Conservation (phyloP, 768 basidiomycete species). For the Suillus placidus region DNA sequence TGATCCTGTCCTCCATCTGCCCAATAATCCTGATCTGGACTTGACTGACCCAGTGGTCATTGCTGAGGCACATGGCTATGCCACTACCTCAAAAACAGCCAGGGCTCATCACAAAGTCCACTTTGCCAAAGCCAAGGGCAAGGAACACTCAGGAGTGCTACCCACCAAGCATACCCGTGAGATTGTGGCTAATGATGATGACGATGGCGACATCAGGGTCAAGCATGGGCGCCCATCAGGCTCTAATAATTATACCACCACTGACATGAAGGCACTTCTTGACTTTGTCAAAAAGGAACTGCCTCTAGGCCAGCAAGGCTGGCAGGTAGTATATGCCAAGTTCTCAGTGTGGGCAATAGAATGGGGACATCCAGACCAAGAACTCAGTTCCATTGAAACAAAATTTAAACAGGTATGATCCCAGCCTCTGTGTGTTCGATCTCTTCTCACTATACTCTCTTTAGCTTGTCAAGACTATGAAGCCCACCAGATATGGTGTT, state of each 20-base stretch:
- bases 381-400: conserved; percentile 17
- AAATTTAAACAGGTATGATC: conserved; percentile 29
- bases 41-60: neutral
- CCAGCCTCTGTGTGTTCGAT: neutral
- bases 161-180: neutral
- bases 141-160: neutral
- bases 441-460: neutral
- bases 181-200: neutral
- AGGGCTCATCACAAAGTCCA: neutral
- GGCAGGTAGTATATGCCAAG: conserved; percentile 1
- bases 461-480: conserved; percentile 25
- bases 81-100: conserved; percentile 1
- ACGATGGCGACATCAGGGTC: neutral
- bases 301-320: conserved; percentile 8
- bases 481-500: conserved; percentile 30
- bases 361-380: neutral
- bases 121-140: conserved; percentile 2
- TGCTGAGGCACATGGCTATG: neutral
- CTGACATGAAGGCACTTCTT: neutral
- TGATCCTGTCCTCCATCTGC: neutral
- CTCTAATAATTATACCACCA: conserved; percentile 1
- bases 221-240: conserved; percentile 7
- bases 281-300: conserved; percentile 4
- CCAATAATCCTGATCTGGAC: neutral
- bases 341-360: conserved; percentile 8